Conservation (phyloP, 352 stramenopile genomes). For the Phytopythium kandeliae region DNA sequence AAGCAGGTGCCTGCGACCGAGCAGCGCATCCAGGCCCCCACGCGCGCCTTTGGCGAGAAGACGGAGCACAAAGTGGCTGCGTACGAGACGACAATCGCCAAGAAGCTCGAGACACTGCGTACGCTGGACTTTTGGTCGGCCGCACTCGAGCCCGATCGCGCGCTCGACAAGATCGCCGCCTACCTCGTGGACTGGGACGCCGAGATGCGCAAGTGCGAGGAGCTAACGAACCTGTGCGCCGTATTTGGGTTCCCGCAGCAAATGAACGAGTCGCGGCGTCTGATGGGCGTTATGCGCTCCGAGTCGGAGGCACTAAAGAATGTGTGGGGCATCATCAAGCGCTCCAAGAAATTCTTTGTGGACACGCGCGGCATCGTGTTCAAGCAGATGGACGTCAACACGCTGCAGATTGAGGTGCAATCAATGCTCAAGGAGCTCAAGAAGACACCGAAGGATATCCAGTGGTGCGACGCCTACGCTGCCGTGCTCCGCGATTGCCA, state of each 20-base stretch:
- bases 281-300: constrained; percentile 86
- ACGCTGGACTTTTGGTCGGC: constrained; percentile 83
- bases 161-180: constrained; percentile 77
- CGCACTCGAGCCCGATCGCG: constrained; percentile 72
- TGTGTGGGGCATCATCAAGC: constrained; percentile 79
- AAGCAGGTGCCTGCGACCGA: constrained; percentile 76
- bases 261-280: constrained; percentile 86
- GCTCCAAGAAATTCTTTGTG: constrained; percentile 64
- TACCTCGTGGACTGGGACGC: constrained; percentile 81
- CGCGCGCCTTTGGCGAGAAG: constrained; percentile 86
- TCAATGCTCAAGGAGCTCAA: constrained; percentile 92
- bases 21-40: constrained; percentile 68
- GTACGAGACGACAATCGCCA: constrained; percentile 89
- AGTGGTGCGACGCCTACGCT: constrained; percentile 90
- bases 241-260: constrained; percentile 94
- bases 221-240: constrained; percentile 88
- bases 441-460: constrained; percentile 89
- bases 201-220: constrained; percentile 89
- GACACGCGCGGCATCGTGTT: constrained; percentile 84
- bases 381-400: constrained; percentile 88
- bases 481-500: constrained; percentile 76
- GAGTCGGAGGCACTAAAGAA: constrained; percentile 75
- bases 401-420: constrained; percentile 94
- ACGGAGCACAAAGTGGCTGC: constrained; percentile 91
- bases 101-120: constrained; percentile 78